Evolutionary conservation across 75 land plant species (phyloP).

Genomic region (Selaginella moellendorffii): DNA sequence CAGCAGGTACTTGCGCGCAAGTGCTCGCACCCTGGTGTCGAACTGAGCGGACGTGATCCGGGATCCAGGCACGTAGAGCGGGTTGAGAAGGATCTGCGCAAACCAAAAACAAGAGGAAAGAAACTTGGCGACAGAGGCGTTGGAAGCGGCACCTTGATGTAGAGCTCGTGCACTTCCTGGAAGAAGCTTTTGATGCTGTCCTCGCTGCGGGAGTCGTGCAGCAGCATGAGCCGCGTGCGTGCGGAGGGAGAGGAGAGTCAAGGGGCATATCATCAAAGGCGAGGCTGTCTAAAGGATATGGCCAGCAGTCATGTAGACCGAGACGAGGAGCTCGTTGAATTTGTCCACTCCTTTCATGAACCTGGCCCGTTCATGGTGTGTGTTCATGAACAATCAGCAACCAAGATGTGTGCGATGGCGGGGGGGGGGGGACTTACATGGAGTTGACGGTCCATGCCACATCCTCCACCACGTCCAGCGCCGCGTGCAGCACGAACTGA

Average conservation of each 20-base stretch:
- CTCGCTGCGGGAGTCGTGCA: conserved; percentile 94
- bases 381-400: too few species aligned
- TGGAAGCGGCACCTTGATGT: conserved; percentile 56
- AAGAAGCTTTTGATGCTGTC: conserved; percentile 97
- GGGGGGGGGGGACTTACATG: too few species aligned
- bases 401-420: too few species aligned
- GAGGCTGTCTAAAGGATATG: conserved; percentile 60
- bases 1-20: conserved; percentile 72
- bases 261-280: not conserved
- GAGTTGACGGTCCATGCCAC: conserved; percentile 91
- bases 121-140: not conserved
- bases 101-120: conserved; percentile 4
- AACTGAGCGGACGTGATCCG: conserved; percentile 79
- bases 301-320: conserved; percentile 97
- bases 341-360: conserved; percentile 79
- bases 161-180: conserved; percentile 96
- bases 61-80: conserved; percentile 81
- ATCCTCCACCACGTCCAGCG: conserved; percentile 92
- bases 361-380: too few species aligned
- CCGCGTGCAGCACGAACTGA: conserved; percentile 90
- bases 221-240: conserved; percentile 89
- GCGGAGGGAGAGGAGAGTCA: not conserved
- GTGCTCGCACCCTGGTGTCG: conserved; percentile 85
- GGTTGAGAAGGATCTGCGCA: conserved; percentile 75
- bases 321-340: conserved; percentile 84